These are phyloP conservation scores for Crithidia brevicula DNA, from an alignment of 208 protist species.

Conservation along the genomic window DNA sequence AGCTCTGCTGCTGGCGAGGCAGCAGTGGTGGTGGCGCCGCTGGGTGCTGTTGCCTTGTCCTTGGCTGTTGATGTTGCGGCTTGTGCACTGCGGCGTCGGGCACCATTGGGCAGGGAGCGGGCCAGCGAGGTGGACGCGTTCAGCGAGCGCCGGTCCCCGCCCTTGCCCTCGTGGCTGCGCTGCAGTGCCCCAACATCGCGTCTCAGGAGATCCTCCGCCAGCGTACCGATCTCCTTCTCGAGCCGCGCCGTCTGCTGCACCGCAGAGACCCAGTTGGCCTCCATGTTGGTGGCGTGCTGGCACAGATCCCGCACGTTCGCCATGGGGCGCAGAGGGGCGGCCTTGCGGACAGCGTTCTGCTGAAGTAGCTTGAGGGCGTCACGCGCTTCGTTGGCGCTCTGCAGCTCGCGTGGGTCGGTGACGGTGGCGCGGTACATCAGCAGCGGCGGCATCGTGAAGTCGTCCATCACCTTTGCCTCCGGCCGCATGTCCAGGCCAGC, in stretches of 20 bases:
- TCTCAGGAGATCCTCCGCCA: constrained; percentile 53
- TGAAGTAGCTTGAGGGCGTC: constrained; percentile 65
- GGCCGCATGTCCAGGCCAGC: constrained; percentile 71
- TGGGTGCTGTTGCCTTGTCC: neutral
- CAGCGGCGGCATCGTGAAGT: constrained; percentile 67
- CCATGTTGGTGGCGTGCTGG: constrained; percentile 70
- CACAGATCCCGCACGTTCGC: constrained; percentile 68
- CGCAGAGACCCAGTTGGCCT: constrained; percentile 77
- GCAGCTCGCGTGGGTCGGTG: constrained; percentile 45
- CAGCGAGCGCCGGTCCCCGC: neutral
- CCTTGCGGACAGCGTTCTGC: constrained; percentile 45
- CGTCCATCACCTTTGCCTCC: constrained; percentile 80
- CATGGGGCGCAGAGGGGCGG: constrained; percentile 49
- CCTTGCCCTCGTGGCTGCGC: constrained; percentile 12
- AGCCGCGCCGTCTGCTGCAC: constrained; percentile 68
- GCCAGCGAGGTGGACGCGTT: neutral
- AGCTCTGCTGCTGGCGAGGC: neutral
- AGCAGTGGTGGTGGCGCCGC: neutral
- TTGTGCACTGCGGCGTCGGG: neutral
- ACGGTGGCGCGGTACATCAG: constrained; percentile 69
- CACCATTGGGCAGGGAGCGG: neutral
- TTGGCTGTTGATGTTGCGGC: neutral
- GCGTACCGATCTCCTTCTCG: constrained; percentile 51
- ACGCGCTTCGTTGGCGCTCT: constrained; percentile 60
- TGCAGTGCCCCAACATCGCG: constrained; percentile 21